A percentile compares a stretch with the other conserved stretches of the same genome.
Conservation (phyloP, 106 monocot genomes). For the Posidonia australis region DNA sequence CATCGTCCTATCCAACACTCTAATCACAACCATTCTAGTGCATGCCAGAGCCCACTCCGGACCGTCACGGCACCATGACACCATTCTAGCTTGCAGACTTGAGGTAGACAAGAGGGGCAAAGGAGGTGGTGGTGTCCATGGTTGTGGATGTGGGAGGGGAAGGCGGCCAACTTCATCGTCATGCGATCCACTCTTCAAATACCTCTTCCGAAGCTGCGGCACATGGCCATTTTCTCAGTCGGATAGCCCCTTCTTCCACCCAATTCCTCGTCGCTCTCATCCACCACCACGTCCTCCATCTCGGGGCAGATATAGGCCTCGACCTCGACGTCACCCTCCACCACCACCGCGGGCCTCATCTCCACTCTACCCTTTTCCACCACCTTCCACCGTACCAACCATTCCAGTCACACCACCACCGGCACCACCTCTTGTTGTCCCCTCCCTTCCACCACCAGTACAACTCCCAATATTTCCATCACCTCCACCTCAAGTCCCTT, state of each 20-base stretch:
- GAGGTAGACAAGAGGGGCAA: not conserved
- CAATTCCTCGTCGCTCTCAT: not conserved
- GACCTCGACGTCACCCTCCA: not conserved
- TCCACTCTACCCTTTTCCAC: not conserved
- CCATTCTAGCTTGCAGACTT: not conserved
- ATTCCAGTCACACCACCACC: not conserved
- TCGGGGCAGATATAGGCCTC: not conserved
- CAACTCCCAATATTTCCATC: too few species aligned
- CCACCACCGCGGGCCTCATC: not conserved
- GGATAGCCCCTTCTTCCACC: not conserved
- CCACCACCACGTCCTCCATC: not conserved
- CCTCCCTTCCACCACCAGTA: not conserved
- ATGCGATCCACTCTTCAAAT: constrained; percentile 3
- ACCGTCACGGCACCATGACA: not conserved
- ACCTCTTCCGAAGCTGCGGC: not conserved
- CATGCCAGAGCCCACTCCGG: not conserved
- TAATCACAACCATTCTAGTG: not conserved
- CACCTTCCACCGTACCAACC: not conserved
- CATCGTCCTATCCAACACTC: not conserved
- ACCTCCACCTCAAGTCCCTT: too few species aligned
- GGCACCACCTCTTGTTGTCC: not conserved
- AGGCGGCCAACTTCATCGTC: not conserved
- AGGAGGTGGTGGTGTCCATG: not conserved
- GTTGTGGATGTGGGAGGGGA: not conserved
- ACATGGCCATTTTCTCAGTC: not conserved